A percentile compares a stretch with the other conserved stretches of the same genome.
phyloP scores from a whole-genome alignment of 306 rosid genomes.

The Quercus robur region DNA sequence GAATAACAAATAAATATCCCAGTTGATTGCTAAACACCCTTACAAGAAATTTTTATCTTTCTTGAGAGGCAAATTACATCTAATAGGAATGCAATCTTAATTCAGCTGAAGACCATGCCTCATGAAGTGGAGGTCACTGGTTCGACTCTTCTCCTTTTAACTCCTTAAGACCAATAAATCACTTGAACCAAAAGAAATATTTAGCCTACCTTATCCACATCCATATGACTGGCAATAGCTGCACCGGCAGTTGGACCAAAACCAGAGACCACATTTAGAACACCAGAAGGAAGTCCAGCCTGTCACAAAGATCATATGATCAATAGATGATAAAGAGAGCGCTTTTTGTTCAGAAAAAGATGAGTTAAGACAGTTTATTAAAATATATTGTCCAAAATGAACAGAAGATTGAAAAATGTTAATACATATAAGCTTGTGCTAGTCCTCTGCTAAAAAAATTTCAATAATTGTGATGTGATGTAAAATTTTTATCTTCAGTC shows the following conservation, averaged over 20 bases:
- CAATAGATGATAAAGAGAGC: neutral
- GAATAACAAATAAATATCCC: neutral
- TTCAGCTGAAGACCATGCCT: too few species aligned
- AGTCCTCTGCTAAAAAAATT: neutral
- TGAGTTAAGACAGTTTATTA: neutral
- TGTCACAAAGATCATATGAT: slow-evolving; percentile 32
- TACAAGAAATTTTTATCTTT: neutral
- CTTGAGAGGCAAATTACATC: neutral
- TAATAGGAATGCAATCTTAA: neutral
- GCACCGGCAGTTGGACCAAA: slow-evolving; percentile 97
- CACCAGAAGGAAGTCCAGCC: slow-evolving; percentile 97
- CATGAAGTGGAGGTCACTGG: too few species aligned
- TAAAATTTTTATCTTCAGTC: neutral
- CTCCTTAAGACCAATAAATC: too few species aligned
- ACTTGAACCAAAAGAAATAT: too few species aligned
- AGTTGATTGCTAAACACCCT: neutral
- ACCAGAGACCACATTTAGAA: slow-evolving; percentile 79
- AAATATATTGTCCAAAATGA: neutral
- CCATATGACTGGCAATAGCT: slow-evolving; percentile 92
- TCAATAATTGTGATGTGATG: neutral
- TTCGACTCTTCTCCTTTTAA: too few species aligned
- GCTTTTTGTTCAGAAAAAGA: neutral
- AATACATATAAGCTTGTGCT: neutral
- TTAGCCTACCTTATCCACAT: slow-evolving; percentile 72
- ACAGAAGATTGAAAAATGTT: neutral